phyloP scores from a whole-genome alignment of 305 asterid genomes.

The Andrographis paniculata region DNA sequence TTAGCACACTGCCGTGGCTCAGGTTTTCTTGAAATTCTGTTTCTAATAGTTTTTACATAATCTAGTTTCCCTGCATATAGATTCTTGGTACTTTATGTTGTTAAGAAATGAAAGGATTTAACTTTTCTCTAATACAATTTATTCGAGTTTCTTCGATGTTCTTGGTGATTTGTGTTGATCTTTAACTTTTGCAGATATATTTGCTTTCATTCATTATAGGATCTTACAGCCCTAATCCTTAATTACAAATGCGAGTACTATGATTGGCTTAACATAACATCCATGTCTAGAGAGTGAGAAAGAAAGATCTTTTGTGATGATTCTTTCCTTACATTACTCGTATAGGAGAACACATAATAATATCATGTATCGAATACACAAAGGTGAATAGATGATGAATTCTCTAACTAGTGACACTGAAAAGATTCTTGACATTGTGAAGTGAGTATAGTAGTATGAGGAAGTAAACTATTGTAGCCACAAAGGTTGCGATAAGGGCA shows the following conservation, averaged over 20 bases:
- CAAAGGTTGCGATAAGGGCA: constrained; percentile 54
- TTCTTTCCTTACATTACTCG: no score
- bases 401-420: constrained; percentile 19
- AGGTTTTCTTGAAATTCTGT: neutral
- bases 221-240: no score
- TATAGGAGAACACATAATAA: neutral
- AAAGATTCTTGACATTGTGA: constrained; percentile 42
- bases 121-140: neutral
- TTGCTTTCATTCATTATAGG: no score
- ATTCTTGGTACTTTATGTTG: neutral
- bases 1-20: neutral
- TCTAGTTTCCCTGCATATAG: neutral
- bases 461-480: constrained; percentile 46
- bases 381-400: no score
- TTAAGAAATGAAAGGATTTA: neutral
- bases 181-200: no score
- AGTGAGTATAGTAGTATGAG: constrained; percentile 49
- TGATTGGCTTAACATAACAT: no score
- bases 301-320: no score
- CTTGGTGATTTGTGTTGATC: no score
- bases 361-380: neutral
- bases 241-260: no score
- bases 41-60: neutral
- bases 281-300: no score
- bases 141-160: neutral